Percentiles rank a stretch among this genome's conserved stretches.
Evolutionary conservation across 1,139 yeast species (phyloP).

Genomic region (Blastobotrys buckinghamii): DNA sequence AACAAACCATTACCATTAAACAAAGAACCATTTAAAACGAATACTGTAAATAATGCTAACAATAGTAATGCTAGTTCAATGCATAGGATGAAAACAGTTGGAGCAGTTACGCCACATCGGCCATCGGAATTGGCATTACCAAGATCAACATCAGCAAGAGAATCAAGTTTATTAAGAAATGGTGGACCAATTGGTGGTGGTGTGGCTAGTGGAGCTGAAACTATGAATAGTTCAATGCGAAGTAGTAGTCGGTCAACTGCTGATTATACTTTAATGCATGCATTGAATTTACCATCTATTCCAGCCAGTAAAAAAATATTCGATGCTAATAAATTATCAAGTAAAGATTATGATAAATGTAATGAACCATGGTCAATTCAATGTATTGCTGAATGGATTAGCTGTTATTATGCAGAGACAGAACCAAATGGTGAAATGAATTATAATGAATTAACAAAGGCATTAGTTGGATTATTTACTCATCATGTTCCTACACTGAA

Average conservation of each 20-base stretch:
- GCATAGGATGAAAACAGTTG: constrained; percentile 8
- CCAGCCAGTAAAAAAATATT: constrained; percentile 32
- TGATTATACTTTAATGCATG: constrained; percentile 26
- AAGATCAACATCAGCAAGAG: constrained; percentile 5
- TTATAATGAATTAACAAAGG: constrained; percentile 29
- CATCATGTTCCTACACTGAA: constrained; percentile 48
- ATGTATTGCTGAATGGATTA: constrained; percentile 35
- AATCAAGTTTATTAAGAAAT: not conserved
- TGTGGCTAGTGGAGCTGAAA: not conserved
- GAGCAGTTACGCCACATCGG: not conserved
- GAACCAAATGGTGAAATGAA: constrained; percentile 42
- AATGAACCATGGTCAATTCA: constrained; percentile 46
- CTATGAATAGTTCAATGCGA: constrained; percentile 15
- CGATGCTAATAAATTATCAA: constrained; percentile 39
- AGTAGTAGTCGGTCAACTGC: constrained; percentile 23
- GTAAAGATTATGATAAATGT: constrained; percentile 39
- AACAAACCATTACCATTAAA: not conserved
- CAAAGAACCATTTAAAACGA: not conserved
- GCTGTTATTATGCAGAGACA: constrained; percentile 15
- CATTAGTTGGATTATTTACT: constrained; percentile 47
- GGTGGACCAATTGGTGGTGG: not conserved
- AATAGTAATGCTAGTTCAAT: not conserved
- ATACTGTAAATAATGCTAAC: not conserved
- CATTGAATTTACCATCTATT: constrained; percentile 31
- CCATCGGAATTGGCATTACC: constrained; percentile 3